Percentiles rank a stretch among this genome's conserved stretches.
phyloP scores from a whole-genome alignment of 257 asterid species.

The Eustoma russellianum region DNA sequence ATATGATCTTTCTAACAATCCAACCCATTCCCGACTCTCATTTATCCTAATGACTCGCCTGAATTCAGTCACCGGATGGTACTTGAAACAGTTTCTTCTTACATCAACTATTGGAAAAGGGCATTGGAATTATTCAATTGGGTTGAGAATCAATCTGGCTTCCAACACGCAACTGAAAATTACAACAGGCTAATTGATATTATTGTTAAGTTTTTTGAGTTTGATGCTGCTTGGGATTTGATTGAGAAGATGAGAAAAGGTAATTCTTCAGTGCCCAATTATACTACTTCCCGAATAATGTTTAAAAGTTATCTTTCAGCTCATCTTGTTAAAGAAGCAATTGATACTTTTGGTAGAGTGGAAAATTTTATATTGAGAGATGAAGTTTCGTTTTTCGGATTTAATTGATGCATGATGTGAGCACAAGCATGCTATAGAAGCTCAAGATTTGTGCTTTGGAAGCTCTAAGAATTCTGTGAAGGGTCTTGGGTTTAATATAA shows the following conservation, averaged over 20 bases:
- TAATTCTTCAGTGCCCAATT: constrained; percentile 35
- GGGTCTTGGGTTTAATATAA: constrained; percentile 24
- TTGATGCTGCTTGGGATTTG: constrained; percentile 51
- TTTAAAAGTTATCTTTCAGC: constrained; percentile 73
- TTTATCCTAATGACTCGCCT: constrained; percentile 3
- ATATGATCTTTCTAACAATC: constrained; percentile 12
- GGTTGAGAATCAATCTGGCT: constrained; percentile 51
- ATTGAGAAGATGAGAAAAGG: constrained; percentile 41
- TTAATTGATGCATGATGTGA: constrained; percentile 80
- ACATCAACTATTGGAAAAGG: constrained; percentile 70
- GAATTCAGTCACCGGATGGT: constrained; percentile 31
- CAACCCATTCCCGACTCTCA: constrained; percentile 4
- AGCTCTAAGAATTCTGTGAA: constrained; percentile 15
- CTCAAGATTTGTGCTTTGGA: constrained; percentile 73
- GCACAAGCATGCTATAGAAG: constrained; percentile 83
- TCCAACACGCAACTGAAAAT: constrained; percentile 54
- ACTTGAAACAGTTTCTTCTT: constrained; percentile 55
- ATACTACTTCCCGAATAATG: constrained; percentile 56
- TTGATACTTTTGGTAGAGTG: constrained; percentile 47
- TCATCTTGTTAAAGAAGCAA: constrained; percentile 73
- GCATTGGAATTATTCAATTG: constrained; percentile 86
- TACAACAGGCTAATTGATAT: constrained; percentile 60
- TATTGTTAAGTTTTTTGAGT: constrained; percentile 82
- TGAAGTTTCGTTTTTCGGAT: constrained; percentile 55
- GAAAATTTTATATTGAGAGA: constrained; percentile 62